Evolutionary conservation across 148 eudicot species (phyloP), one percentile per base, ranked within the genome.

Genomic region (Silene latifolia): DNA sequence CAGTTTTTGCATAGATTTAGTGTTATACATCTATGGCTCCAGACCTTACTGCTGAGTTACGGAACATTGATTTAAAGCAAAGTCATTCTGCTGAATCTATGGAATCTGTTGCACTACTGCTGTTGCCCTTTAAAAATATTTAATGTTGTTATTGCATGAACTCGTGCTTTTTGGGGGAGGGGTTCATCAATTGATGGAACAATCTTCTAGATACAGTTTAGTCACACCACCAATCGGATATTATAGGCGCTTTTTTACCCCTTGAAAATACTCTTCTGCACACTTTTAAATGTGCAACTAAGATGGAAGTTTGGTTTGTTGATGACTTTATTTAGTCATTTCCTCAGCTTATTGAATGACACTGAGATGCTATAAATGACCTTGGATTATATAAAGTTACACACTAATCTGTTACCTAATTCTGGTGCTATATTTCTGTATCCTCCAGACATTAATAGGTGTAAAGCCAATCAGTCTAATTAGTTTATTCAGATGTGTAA

Each of bases 31-130:
- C 21, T 76, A 47, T 80, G 76, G 42, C 48, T 72, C 76, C 69
- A 72, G 39, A 69, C 56, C 54, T 66, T 72, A 12, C 42, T 72
- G 42, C 65, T 5, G 27, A 75, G 48, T 75, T n/a, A 18, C 67
- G 35, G 9, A 64, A 75, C 47, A 57, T 27, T 64, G 51, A 20
- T 63, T 48, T 18, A 66, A 71, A 71, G 75, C 76, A 14, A 13
- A 51, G 46, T 42, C 67, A 65, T 64, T 27, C 72, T 42, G 72
- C 82, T 61, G 58, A 42, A 69, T 71, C 14, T 3, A 63, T 54
- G 82, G 68, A 63, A n/a, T 67, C 76, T 14, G 72, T 75, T 75
- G 48, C 74, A 53, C 64, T 46, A 44, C 24, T 56, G 42, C 46
- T 69, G 60, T 53, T 44, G 11, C 21, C 69, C 19, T 54, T 25